These are phyloP conservation scores for Murraya paniculata DNA, from an alignment of 345 rosid genomes.

Conservation along the genomic window DNA sequence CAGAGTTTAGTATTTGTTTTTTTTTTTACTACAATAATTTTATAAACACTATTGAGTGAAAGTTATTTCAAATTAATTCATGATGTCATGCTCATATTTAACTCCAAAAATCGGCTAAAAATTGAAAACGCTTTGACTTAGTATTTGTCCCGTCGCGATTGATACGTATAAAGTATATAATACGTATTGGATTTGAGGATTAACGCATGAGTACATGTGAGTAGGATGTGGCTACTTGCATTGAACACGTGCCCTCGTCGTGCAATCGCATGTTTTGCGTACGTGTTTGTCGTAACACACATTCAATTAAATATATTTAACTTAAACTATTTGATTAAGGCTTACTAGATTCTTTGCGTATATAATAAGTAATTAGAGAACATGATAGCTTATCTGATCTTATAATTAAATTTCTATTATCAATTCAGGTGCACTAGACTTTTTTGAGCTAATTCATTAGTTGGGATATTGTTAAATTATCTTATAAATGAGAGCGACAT, in stretches of 20 bases:
- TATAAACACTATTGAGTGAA: too few species aligned
- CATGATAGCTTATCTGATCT: not conserved
- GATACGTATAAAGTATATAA: not conserved
- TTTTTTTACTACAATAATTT: too few species aligned
- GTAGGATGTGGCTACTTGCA: not conserved
- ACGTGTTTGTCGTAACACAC: not conserved
- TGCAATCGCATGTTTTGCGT: not conserved
- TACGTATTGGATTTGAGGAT: not conserved
- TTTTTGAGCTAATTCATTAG: not conserved
- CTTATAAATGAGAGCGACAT: too few species aligned
- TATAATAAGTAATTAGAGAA: not conserved
- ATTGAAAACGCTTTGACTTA: too few species aligned
- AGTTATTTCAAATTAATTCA: too few species aligned
- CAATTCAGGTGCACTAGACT: too few species aligned
- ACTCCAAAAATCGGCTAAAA: not conserved
- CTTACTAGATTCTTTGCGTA: not conserved
- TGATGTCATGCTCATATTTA: not conserved
- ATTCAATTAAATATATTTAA: too few species aligned
- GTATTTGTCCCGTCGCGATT: not conserved
- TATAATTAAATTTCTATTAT: too few species aligned
- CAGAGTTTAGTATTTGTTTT: too few species aligned
- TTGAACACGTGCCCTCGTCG: not conserved
- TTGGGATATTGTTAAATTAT: too few species aligned
- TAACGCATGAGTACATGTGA: not conserved
- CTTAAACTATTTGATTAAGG: not conserved